Percentiles rank a stretch among this genome's conserved stretches.
phyloP scores from a whole-genome alignment of 2,329 filamentous ascomycete genomes.

The Aspergillus sojae region DNA sequence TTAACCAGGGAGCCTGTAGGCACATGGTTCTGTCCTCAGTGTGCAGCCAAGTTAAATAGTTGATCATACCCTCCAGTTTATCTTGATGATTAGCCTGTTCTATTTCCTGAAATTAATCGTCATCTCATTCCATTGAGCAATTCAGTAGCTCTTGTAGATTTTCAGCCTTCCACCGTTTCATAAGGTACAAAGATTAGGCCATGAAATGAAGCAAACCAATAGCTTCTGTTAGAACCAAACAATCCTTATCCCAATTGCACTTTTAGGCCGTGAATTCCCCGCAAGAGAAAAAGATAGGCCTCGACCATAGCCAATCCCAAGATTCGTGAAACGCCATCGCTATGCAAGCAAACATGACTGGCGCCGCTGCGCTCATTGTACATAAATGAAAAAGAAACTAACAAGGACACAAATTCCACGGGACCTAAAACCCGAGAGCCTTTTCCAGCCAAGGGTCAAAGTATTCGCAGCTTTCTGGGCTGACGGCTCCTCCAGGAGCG shows the following conservation, averaged over 20 bases:
- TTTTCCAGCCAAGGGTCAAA: conserved; percentile 78
- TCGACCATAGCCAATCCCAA: conserved; percentile 15
- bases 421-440: conserved; percentile 37
- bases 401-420: not conserved
- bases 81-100: not conserved
- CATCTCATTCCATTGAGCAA: not conserved
- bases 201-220: conserved; percentile 1
- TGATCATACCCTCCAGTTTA: conserved; percentile 18
- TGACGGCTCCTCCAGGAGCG: conserved; percentile 86
- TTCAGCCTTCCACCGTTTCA: not conserved
- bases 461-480: conserved; percentile 86
- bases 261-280: conserved; percentile 12
- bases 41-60: conserved; percentile 45
- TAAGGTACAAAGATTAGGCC: conserved; percentile 5
- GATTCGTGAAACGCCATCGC: conserved; percentile 39
- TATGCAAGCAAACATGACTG: conserved; percentile 35
- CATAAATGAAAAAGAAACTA: conserved; percentile 16
- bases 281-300: conserved; percentile 13
- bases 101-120: not conserved
- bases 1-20: conserved; percentile 62
- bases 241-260: conserved; percentile 3
- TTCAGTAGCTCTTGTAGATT: not conserved
- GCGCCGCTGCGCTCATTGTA: conserved; percentile 18
- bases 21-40: conserved; percentile 61
- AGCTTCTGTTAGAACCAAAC: conserved; percentile 5